A percentile compares a stretch with the other conserved stretches of the same genome.
These are phyloP conservation scores for Myriosclerotinia curreyana DNA, from an alignment of 2,329 filamentous ascomycete species.

Conservation along the genomic window DNA sequence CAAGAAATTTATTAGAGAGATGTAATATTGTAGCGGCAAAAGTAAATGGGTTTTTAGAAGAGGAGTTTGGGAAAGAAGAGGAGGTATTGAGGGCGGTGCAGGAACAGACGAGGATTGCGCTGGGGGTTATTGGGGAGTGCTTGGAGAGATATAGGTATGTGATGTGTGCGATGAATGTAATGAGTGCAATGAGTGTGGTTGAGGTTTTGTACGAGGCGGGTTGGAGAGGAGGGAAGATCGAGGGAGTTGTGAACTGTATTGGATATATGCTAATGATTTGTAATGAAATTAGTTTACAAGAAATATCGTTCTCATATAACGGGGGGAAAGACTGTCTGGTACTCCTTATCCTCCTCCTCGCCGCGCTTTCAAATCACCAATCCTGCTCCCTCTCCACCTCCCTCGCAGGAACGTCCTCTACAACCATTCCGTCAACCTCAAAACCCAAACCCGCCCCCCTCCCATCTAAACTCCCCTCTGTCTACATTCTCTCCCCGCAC, in stretches of 20 bases:
- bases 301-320: constrained; percentile 91
- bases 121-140: constrained; percentile 72
- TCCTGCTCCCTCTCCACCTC: constrained; percentile 39
- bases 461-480: constrained; percentile 60
- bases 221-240: background rate
- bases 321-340: constrained; percentile 98
- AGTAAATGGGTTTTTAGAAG: constrained; percentile 37
- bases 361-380: constrained; percentile 40
- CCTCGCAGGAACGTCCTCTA: constrained; percentile 51
- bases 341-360: constrained; percentile 78
- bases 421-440: constrained; percentile 81
- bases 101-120: constrained; percentile 67
- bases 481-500: constrained; percentile 83
- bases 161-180: background rate
- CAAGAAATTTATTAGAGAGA: constrained; percentile 19
- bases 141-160: constrained; percentile 68
- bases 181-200: background rate
- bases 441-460: constrained; percentile 30
- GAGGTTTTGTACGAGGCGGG: background rate
- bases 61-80: constrained; percentile 28
- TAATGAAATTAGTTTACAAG: constrained; percentile 56
- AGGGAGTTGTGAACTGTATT: background rate
- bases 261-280: background rate
- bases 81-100: constrained; percentile 51
- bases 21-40: constrained; percentile 32